A percentile compares a stretch with the other conserved stretches of the same genome.
Evolutionary conservation across 1,284 basidiomycete species (phyloP).

Genomic region (Xerocomus nothofagi): DNA sequence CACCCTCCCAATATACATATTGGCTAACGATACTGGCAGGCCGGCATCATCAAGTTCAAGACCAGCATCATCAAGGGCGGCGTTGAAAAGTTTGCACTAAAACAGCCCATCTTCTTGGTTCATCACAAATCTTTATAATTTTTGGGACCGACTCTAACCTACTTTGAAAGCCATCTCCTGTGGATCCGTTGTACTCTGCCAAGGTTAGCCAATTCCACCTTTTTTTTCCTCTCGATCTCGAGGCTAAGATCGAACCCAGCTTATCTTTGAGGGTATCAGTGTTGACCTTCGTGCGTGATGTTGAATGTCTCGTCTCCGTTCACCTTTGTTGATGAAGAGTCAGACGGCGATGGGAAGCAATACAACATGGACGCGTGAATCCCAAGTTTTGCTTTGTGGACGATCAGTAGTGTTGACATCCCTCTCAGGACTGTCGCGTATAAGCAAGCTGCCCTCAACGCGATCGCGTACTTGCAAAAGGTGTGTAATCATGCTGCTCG

Average conservation of each 20-base stretch:
- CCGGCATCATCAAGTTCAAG: constrained; percentile 73
- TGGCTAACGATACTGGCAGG: constrained; percentile 39
- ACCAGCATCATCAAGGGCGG: constrained; percentile 76
- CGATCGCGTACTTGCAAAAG: constrained; percentile 76
- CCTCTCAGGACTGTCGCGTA: constrained; percentile 64
- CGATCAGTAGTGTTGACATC: background rate
- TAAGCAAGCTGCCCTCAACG: constrained; percentile 76
- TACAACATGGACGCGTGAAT: constrained; percentile 76
- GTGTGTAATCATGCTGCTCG: constrained; percentile 40
- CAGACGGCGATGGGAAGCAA: constrained; percentile 73
- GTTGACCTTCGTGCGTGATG: constrained; percentile 61
- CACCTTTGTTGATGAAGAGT: constrained; percentile 1
- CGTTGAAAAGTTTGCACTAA: constrained; percentile 71
- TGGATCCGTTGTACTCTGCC: constrained; percentile 71
- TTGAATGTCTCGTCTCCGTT: background rate
- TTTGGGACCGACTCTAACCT: background rate
- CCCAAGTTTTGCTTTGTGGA: background rate
- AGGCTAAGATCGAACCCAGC: constrained; percentile 33
- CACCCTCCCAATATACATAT: background rate
- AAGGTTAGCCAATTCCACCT: constrained; percentile 42
- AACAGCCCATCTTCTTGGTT: constrained; percentile 74
- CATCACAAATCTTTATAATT: constrained; percentile 5
- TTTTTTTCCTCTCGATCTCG: background rate
- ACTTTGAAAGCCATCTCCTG: constrained; percentile 59
- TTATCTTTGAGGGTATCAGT: constrained; percentile 73